phyloP scores from a whole-genome alignment of 805 yeast species.

The Saccharomycopsis capsularis region DNA sequence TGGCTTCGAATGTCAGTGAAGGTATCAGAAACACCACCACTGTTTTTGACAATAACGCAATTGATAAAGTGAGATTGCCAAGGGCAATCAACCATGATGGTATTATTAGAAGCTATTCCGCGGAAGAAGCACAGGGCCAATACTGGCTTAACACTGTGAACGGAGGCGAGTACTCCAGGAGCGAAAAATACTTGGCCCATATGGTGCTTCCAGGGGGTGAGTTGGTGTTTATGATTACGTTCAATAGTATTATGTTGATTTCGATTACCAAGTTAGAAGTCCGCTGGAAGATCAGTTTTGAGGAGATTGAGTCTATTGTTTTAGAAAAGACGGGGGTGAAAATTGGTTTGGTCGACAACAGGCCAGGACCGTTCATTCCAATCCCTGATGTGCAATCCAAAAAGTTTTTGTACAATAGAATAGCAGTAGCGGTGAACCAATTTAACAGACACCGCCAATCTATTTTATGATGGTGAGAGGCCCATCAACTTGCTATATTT shows the following conservation, averaged over 20 bases:
- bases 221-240: conserved; percentile 67
- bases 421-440: conserved; percentile 74
- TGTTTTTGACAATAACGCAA: conserved; percentile 70
- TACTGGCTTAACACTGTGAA: conserved; percentile 79
- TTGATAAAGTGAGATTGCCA: conserved; percentile 78
- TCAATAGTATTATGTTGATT: conserved; percentile 60
- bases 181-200: conserved; percentile 80
- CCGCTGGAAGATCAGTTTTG: conserved; percentile 68
- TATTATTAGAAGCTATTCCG: conserved; percentile 65
- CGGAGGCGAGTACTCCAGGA: conserved; percentile 61
- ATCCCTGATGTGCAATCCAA: conserved; percentile 61
- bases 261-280: conserved; percentile 51
- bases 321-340: conserved; percentile 76
- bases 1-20: conserved; percentile 88
- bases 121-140: conserved; percentile 90
- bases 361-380: conserved; percentile 71
- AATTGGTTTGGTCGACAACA: conserved; percentile 49
- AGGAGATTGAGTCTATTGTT: conserved; percentile 59
- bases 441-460: conserved; percentile 68
- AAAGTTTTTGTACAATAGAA: conserved; percentile 58
- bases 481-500: no score
- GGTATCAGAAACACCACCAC: conserved; percentile 92
- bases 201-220: conserved; percentile 77
- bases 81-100: conserved; percentile 66
- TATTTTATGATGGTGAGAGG: conserved; percentile 27